Conservation (phyloP, 768 basidiomycete genomes). For the Podaxis pistillaris region DNA sequence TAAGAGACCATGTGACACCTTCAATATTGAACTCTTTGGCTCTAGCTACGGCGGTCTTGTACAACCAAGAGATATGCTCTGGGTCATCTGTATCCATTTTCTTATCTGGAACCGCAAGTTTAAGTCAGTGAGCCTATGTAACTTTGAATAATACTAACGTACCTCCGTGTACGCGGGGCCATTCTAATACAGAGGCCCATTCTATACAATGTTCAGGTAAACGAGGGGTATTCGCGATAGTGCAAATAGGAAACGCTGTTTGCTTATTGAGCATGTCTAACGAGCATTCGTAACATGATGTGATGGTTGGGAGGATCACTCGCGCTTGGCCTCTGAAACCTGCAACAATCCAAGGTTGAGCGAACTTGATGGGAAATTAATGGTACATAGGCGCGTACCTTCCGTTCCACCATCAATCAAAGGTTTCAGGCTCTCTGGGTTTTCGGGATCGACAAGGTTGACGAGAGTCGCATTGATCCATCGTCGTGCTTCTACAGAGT, state of each 20-base stretch:
- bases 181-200: slow-evolving; percentile 98
- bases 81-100: slow-evolving; percentile 98
- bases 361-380: neutral
- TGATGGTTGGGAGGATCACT: slow-evolving; percentile 92
- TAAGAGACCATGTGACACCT: slow-evolving; percentile 96
- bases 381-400: slow-evolving; percentile 47
- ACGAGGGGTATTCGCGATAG: slow-evolving; percentile 97
- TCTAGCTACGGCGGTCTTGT: slow-evolving; percentile 72
- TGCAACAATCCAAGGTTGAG: slow-evolving; percentile 28
- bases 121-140: neutral
- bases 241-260: slow-evolving; percentile 96
- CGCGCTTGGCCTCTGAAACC: slow-evolving; percentile 99
- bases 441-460: slow-evolving; percentile 89
- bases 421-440: slow-evolving; percentile 91
- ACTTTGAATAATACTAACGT: slow-evolving; percentile 13
- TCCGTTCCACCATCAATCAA: slow-evolving; percentile 99
- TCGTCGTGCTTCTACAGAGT: slow-evolving; percentile 93
- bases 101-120: slow-evolving; percentile 57
- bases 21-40: slow-evolving; percentile 96
- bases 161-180: slow-evolving; percentile 95
- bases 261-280: slow-evolving; percentile 98
- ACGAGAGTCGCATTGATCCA: slow-evolving; percentile 99
- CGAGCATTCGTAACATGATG: slow-evolving; percentile 97
- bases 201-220: slow-evolving; percentile 99
- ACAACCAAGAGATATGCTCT: slow-evolving; percentile 95